These are phyloP conservation scores for Penicillium paxilli DNA, from an alignment of 495 filamentous ascomycete genomes.

Conservation along the genomic window DNA sequence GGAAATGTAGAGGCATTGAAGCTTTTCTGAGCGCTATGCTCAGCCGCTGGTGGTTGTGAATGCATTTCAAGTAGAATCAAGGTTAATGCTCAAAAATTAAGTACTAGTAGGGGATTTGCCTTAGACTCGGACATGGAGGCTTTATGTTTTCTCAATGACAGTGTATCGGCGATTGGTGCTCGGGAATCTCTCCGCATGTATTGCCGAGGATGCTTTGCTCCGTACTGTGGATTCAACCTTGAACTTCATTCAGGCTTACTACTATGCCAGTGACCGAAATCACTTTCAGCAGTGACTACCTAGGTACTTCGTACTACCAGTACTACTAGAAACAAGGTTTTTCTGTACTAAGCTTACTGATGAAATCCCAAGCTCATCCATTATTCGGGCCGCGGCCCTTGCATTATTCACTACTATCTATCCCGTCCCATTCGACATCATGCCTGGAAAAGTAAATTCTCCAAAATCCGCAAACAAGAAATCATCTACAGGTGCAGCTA, in stretches of 20 bases:
- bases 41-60: not conserved
- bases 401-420: too few species aligned
- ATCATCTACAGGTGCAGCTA: constrained; percentile 16
- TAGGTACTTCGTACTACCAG: too few species aligned
- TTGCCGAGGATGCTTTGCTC: not conserved
- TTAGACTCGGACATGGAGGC: not conserved
- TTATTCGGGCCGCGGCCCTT: too few species aligned
- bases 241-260: too few species aligned
- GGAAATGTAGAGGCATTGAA: not conserved
- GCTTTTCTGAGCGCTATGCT: not conserved
- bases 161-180: not conserved
- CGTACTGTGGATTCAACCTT: too few species aligned
- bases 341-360: too few species aligned
- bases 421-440: constrained; percentile 16
- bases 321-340: too few species aligned
- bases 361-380: too few species aligned
- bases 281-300: too few species aligned
- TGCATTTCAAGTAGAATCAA: not conserved
- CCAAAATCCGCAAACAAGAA: constrained; percentile 23
- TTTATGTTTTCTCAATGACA: constrained; percentile 1
- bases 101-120: too few species aligned
- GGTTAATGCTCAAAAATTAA: too few species aligned
- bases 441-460: constrained; percentile 22
- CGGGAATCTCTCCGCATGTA: constrained; percentile 11
- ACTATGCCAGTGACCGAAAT: too few species aligned